These are phyloP conservation scores for Cryptococcus sp. DNA, from an alignment of 1,284 basidiomycete species.

Conservation along the genomic window DNA sequence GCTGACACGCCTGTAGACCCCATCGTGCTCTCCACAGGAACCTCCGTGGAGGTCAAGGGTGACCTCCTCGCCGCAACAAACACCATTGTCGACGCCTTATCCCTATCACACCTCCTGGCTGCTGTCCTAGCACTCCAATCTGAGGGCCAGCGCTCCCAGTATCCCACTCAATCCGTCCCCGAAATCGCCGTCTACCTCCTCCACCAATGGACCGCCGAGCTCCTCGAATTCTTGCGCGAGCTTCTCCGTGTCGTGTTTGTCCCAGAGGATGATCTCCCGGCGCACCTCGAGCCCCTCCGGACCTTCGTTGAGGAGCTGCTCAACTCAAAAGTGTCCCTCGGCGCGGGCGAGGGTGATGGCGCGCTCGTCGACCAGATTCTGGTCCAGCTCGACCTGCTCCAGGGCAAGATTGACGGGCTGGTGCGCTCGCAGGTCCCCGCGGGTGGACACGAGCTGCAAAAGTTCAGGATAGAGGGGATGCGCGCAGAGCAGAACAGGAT, in stretches of 20 bases:
- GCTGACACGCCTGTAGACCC: constrained; percentile 17
- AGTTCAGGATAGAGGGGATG: constrained; percentile 31
- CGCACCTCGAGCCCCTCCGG: constrained; percentile 30
- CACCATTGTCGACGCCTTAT: constrained; percentile 27
- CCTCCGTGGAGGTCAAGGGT: constrained; percentile 31
- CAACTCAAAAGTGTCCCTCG: constrained; percentile 16
- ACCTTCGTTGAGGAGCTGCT: constrained; percentile 36
- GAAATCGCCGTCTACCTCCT: constrained; percentile 42
- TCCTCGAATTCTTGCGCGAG: constrained; percentile 38
- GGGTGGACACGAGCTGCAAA: constrained; percentile 36
- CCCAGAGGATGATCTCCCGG: constrained; percentile 23
- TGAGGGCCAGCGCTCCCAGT: constrained; percentile 30
- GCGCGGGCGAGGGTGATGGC: constrained; percentile 29
- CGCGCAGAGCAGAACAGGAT: constrained; percentile 39
- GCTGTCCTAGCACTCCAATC: constrained; percentile 39
- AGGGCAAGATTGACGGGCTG: constrained; percentile 24
- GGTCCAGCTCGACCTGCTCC: constrained; percentile 34
- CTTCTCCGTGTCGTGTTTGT: constrained; percentile 29
- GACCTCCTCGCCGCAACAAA: constrained; percentile 36
- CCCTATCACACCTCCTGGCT: constrained; percentile 38
- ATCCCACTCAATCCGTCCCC: constrained; percentile 31
- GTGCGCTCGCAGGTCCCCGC: constrained; percentile 17
- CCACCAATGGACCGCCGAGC: constrained; percentile 29
- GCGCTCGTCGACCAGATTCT: constrained; percentile 39
- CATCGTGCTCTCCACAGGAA: constrained; percentile 27